Percentiles rank a stretch among this genome's conserved stretches.
Evolutionary conservation across 345 rosid genomes (phyloP).

Genomic region (Dipteronia sinensis): DNA sequence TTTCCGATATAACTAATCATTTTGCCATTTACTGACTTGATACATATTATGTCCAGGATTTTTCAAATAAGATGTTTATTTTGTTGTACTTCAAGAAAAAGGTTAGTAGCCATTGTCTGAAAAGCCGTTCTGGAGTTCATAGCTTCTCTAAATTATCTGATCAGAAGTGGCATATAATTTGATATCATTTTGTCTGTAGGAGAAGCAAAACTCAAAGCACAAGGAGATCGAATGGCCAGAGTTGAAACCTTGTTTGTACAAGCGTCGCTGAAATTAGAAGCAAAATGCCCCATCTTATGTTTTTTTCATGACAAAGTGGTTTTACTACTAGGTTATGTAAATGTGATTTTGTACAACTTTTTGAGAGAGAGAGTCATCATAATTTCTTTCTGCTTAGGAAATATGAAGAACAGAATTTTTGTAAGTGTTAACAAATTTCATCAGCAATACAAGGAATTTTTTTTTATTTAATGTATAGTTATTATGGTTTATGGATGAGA

Average conservation of each 20-base stretch:
- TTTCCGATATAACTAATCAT: not conserved
- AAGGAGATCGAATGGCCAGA: constrained; percentile 81
- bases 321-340: not conserved
- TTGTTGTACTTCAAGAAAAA: constrained; percentile 74
- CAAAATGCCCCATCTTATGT: not conserved
- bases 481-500: not conserved
- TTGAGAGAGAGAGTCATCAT: not conserved
- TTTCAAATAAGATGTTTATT: constrained; percentile 87
- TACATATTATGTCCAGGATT: constrained; percentile 54
- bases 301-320: not conserved
- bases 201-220: constrained; percentile 43
- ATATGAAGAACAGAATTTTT: not conserved
- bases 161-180: not conserved
- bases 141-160: not conserved
- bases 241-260: constrained; percentile 88
- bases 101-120: constrained; percentile 39
- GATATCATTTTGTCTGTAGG: constrained; percentile 42
- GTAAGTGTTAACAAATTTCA: not conserved
- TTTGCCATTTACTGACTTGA: constrained; percentile 12
- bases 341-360: not conserved
- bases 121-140: not conserved
- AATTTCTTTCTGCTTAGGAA: not conserved
- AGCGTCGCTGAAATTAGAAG: constrained; percentile 60
- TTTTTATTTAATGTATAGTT: too few species aligned
- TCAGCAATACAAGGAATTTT: not conserved